These are phyloP conservation scores for Coccomyxa sp. DNA, from an alignment of 139 green algal genomes.

Conservation along the genomic window DNA sequence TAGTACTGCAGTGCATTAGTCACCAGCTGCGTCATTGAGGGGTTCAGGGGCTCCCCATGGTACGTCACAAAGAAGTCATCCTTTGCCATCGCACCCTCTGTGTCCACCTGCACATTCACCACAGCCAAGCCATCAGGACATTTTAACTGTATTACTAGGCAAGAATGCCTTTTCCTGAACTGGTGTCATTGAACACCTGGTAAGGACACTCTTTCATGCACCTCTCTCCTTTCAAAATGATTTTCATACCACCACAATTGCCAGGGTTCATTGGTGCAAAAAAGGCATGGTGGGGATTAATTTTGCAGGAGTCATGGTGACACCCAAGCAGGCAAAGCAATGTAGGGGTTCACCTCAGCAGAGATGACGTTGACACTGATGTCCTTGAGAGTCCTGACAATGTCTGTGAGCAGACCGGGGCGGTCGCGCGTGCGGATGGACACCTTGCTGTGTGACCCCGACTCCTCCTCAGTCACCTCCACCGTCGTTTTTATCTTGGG, in stretches of 20 bases:
- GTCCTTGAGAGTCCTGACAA: constrained; percentile 84
- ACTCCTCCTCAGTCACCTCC: constrained; percentile 16
- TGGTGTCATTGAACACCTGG: too few species aligned
- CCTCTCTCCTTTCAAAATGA: too few species aligned
- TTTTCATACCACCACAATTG: too few species aligned
- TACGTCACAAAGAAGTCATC: constrained; percentile 92
- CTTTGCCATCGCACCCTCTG: constrained; percentile 60
- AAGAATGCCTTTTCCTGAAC: too few species aligned
- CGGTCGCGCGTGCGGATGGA: constrained; percentile 63
- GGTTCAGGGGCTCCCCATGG: constrained; percentile 80
- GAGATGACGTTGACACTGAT: constrained; percentile 93
- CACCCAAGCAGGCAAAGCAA: not conserved
- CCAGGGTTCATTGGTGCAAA: too few species aligned
- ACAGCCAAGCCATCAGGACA: not conserved
- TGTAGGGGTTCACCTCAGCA: constrained; percentile 55
- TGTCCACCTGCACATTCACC: constrained; percentile 43
- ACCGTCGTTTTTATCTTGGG: constrained; percentile 23
- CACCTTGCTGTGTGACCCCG: constrained; percentile 35
- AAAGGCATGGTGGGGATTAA: too few species aligned
- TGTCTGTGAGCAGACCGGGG: constrained; percentile 62
- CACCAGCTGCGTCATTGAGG: constrained; percentile 81
- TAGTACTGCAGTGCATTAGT: constrained; percentile 93
- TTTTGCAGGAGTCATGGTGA: too few species aligned
- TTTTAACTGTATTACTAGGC: too few species aligned
- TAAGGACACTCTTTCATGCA: too few species aligned